Percentiles rank a stretch among this genome's conserved stretches.
Conservation (phyloP, 2,329 filamentous ascomycete species). For the Clonostachys rhizophaga region DNA sequence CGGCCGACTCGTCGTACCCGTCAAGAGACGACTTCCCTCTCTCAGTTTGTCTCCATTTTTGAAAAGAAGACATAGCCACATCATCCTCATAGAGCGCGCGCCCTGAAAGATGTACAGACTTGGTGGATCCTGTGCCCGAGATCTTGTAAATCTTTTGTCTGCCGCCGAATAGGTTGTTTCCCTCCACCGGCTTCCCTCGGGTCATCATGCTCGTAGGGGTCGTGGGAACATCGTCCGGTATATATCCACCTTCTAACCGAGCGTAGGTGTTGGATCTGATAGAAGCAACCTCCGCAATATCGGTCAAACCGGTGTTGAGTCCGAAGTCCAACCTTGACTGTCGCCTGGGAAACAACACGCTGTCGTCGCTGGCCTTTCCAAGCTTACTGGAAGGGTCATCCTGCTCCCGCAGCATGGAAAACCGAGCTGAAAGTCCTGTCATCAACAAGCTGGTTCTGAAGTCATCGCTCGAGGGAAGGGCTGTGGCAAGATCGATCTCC, state of each 20-base stretch:
- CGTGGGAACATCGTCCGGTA: conserved; percentile 68
- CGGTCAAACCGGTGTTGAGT: conserved; percentile 54
- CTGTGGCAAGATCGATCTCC: conserved; percentile 68
- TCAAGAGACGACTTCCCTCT: conserved; percentile 45
- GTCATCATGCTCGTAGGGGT: conserved; percentile 72
- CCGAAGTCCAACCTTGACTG: conserved; percentile 77
- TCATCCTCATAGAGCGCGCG: conserved; percentile 81
- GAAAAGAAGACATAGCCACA: conserved; percentile 76
- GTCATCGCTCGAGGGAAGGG: conserved; percentile 77
- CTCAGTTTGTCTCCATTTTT: conserved; percentile 63
- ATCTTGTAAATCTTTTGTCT: conserved; percentile 95
- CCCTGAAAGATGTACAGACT: conserved; percentile 55
- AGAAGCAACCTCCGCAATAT: conserved; percentile 90
- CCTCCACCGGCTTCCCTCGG: conserved; percentile 75
- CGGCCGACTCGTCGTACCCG: conserved; percentile 27
- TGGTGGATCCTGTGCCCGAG: conserved; percentile 41
- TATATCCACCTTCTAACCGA: conserved; percentile 61
- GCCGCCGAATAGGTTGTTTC: conserved; percentile 91
- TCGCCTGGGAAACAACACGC: conserved; percentile 78
- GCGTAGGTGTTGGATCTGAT: conserved; percentile 58
- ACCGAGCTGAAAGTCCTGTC: conserved; percentile 89
- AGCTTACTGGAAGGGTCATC: conserved; percentile 86
- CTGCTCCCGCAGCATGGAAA: conserved; percentile 95
- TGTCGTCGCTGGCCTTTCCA: conserved; percentile 93
- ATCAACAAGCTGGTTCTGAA: conserved; percentile 95